Conservation (phyloP, 208 protist species). For the Willaertia magna region DNA sequence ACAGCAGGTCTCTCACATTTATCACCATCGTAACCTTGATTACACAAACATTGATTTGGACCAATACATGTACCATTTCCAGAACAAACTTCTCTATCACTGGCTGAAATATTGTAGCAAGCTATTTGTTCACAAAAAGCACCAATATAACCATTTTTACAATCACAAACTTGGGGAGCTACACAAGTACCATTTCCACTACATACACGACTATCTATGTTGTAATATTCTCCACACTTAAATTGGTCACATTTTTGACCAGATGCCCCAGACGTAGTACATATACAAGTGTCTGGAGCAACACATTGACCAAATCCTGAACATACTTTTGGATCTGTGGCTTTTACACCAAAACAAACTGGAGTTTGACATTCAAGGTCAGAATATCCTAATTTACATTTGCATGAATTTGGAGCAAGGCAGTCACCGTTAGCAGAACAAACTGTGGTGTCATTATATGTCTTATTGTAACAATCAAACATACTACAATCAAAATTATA, state of each 20-base stretch:
- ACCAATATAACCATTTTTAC: neutral
- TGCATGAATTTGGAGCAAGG: neutral
- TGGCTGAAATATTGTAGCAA: too few species aligned
- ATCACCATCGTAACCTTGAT: too few species aligned
- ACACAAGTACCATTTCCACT: neutral
- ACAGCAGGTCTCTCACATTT: too few species aligned
- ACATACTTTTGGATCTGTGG: neutral
- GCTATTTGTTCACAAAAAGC: neutral
- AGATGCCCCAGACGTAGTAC: neutral
- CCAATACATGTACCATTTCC: neutral
- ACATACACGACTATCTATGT: neutral
- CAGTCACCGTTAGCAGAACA: neutral
- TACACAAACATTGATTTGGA: neutral
- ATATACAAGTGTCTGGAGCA: neutral
- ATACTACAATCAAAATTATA: neutral
- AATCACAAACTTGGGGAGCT: neutral
- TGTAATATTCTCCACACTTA: neutral
- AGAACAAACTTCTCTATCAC: too few species aligned
- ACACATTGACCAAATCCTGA: neutral
- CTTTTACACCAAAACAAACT: neutral
- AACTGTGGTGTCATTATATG: neutral
- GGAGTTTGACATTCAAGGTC: neutral
- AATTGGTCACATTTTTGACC: neutral
- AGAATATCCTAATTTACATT: neutral
- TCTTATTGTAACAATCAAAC: neutral